These are phyloP conservation scores for Fusarium clavum DNA, from an alignment of 2,329 filamentous ascomycete genomes.

Conservation along the genomic window DNA sequence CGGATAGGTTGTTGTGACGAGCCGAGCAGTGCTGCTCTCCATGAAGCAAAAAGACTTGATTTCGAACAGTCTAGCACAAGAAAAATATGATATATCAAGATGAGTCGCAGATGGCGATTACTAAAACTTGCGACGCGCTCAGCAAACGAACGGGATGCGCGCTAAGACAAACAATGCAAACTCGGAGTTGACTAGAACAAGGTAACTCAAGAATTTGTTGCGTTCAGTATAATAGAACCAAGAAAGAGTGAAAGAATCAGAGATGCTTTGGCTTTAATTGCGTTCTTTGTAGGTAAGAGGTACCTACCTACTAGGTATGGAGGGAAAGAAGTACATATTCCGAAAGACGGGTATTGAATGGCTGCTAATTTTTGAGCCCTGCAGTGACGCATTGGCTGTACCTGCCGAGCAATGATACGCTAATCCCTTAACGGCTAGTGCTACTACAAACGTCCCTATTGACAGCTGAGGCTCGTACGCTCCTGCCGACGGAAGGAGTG, in stretches of 20 bases:
- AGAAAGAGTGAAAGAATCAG: not conserved
- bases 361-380: not conserved
- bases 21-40: not conserved
- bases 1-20: not conserved
- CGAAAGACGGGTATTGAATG: not conserved
- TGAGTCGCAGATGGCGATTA: not conserved
- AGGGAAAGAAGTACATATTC: not conserved
- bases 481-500: not conserved
- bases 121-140: slow-evolving; percentile 6
- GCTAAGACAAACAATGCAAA: slow-evolving; percentile 1
- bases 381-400: not conserved
- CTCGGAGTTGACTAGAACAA: not conserved
- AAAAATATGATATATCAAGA: not conserved
- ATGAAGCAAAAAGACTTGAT: not conserved
- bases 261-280: not conserved
- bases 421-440: not conserved
- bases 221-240: not conserved
- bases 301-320: not conserved
- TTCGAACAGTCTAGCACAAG: not conserved
- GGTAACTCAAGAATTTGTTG: not conserved
- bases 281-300: slow-evolving; percentile 9
- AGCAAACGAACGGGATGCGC: not conserved
- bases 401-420: not conserved
- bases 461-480: not conserved
- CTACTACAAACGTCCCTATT: not conserved